These are phyloP conservation scores for Zopfia rhizophila DNA, from an alignment of 2,329 filamentous ascomycete species.

Conservation along the genomic window DNA sequence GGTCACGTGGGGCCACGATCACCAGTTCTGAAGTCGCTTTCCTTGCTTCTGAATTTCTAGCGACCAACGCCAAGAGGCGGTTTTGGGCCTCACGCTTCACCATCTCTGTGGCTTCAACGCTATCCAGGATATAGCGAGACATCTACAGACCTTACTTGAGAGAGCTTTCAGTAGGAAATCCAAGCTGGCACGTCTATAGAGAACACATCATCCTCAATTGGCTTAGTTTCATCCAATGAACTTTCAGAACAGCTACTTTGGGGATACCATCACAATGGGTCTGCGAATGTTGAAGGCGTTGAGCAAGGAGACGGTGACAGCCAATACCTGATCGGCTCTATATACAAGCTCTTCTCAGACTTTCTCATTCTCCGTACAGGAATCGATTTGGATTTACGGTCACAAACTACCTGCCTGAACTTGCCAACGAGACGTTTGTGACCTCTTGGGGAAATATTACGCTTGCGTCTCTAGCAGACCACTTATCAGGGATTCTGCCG, in stretches of 20 bases:
- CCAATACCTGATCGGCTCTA: slow-evolving; percentile 13
- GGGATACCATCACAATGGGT: slow-evolving; percentile 10
- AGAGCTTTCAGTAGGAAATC: slow-evolving; percentile 3
- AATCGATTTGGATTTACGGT: slow-evolving; percentile 9
- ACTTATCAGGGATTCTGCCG: slow-evolving; percentile 12
- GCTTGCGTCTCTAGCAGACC: slow-evolving; percentile 8
- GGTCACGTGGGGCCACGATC: too few species aligned
- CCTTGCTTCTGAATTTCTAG: slow-evolving; percentile 6
- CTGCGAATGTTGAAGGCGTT: slow-evolving; percentile 8
- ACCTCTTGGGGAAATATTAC: slow-evolving; percentile 12
- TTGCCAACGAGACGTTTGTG: slow-evolving; percentile 2
- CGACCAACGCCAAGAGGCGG: slow-evolving; percentile 1
- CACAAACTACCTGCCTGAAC: slow-evolving; percentile 4
- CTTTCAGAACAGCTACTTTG: slow-evolving; percentile 4
- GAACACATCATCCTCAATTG: too few species aligned
- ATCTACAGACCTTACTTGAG: background rate
- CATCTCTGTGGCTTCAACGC: slow-evolving; percentile 1
- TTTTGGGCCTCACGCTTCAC: background rate
- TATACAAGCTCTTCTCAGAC: slow-evolving; percentile 13
- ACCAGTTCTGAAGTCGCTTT: slow-evolving; percentile 12
- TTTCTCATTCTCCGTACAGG: slow-evolving; percentile 8
- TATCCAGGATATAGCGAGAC: background rate
- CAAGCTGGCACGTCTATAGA: background rate
- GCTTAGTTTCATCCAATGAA: slow-evolving; percentile 1
- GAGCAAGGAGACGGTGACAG: slow-evolving; percentile 5